These are phyloP conservation scores for Pyrenochaeta sp. DNA, from an alignment of 2,329 filamentous ascomycete species.

Conservation along the genomic window DNA sequence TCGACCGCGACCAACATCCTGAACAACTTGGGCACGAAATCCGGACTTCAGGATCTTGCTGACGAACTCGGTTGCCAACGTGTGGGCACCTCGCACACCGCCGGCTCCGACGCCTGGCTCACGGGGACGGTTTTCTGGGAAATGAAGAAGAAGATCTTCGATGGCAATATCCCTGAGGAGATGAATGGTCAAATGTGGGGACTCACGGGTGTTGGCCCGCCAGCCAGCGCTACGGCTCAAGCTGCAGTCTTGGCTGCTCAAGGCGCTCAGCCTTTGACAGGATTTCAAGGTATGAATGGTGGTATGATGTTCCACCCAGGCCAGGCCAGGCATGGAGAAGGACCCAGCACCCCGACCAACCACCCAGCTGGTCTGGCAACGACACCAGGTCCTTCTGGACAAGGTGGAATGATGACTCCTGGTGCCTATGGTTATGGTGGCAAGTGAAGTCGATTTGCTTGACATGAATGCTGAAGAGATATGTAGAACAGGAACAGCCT, in stretches of 20 bases:
- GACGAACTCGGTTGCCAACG: slow-evolving; percentile 92
- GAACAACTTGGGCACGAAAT: slow-evolving; percentile 86
- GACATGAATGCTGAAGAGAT: slow-evolving; percentile 7
- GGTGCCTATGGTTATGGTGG: slow-evolving; percentile 69
- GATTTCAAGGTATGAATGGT: slow-evolving; percentile 46
- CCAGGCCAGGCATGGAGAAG: slow-evolving; percentile 52
- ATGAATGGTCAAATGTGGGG: slow-evolving; percentile 95
- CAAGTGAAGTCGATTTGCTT: slow-evolving; percentile 32
- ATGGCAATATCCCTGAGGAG: slow-evolving; percentile 76
- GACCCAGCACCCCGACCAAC: slow-evolving; percentile 74
- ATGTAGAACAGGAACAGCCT: slow-evolving; percentile 10
- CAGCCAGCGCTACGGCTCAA: slow-evolving; percentile 64
- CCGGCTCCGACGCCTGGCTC: slow-evolving; percentile 89
- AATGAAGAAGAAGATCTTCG: slow-evolving; percentile 87
- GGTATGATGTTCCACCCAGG: slow-evolving; percentile 51
- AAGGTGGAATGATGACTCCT: slow-evolving; percentile 73
- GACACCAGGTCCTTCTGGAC: slow-evolving; percentile 66
- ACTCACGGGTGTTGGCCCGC: slow-evolving; percentile 68
- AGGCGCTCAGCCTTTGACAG: slow-evolving; percentile 40
- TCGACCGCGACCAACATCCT: slow-evolving; percentile 72
- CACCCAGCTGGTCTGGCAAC: slow-evolving; percentile 59
- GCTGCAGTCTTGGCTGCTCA: slow-evolving; percentile 53
- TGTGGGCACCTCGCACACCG: slow-evolving; percentile 86
- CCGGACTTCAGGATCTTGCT: slow-evolving; percentile 89
- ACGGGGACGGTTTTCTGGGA: slow-evolving; percentile 96